Evolutionary conservation across 495 filamentous ascomycete genomes (phyloP).

Genomic region (Xylaria flabelliformis): DNA sequence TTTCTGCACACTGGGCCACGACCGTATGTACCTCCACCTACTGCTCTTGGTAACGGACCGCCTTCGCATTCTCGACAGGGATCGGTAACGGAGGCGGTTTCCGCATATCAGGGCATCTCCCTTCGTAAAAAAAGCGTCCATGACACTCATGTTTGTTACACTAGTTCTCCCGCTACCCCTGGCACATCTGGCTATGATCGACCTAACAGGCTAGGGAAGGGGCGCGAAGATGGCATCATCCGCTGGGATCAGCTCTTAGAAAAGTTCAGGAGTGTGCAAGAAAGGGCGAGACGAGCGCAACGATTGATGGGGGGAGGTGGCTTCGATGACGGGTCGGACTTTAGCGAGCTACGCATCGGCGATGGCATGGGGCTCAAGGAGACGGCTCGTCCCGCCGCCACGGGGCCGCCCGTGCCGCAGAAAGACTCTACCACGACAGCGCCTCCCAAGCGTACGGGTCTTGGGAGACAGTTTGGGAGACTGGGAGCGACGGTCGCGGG

Average conservation of each 20-base stretch:
- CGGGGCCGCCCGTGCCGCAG: conserved; percentile 46
- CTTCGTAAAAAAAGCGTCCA: conserved; percentile 37
- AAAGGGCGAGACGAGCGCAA: conserved; percentile 66
- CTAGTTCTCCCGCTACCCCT: conserved; percentile 55
- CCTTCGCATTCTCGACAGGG: conserved; percentile 45
- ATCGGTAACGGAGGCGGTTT: conserved; percentile 48
- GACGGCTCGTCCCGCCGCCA: conserved; percentile 35
- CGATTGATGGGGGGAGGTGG: conserved; percentile 41
- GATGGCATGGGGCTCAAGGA: conserved; percentile 52
- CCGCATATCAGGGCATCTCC: conserved; percentile 38
- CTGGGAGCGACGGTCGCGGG: conserved; percentile 70
- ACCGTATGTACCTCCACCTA: conserved; percentile 66
- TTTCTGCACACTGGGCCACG: conserved; percentile 85
- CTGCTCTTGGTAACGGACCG: conserved; percentile 21
- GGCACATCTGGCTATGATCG: conserved; percentile 70
- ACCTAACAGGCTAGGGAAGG: conserved; percentile 75
- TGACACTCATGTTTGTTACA: conserved; percentile 39
- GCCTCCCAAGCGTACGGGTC: conserved; percentile 63
- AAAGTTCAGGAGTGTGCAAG: conserved; percentile 90
- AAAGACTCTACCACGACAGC: conserved; percentile 49
- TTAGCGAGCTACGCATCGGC: conserved; percentile 51
- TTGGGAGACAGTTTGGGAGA: conserved; percentile 72
- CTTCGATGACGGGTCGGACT: conserved; percentile 47
- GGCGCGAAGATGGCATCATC: conserved; percentile 81
- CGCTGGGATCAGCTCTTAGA: conserved; percentile 95